Evolutionary conservation across 306 rosid species (phyloP).

Genomic region (Abrus precatorius): DNA sequence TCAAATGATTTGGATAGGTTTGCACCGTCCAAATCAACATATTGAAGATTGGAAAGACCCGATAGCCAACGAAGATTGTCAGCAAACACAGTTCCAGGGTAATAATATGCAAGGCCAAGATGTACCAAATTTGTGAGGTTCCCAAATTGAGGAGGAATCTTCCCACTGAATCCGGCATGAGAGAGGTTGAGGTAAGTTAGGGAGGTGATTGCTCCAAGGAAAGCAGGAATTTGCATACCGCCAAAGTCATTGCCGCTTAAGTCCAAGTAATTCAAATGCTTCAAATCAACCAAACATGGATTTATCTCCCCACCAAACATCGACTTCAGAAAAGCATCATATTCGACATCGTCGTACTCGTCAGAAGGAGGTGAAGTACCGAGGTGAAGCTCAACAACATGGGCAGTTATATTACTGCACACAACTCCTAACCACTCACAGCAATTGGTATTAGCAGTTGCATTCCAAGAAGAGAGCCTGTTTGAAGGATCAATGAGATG

Average conservation of each 20-base stretch:
- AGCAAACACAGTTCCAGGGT: not conserved
- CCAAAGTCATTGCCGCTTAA: conserved; percentile 18
- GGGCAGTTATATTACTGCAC: too few relatives aligned
- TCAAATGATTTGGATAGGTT: conserved; percentile 28
- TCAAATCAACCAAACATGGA: conserved; percentile 31
- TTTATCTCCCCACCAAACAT: not conserved
- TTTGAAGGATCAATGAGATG: too few relatives aligned
- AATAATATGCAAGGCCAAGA: not conserved
- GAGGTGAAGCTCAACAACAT: too few relatives aligned
- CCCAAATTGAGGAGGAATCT: conserved; percentile 3
- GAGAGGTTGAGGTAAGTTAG: conserved; percentile 29
- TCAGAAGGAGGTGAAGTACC: too few relatives aligned
- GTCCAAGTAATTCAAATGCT: conserved; percentile 38
- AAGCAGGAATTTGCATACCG: conserved; percentile 19
- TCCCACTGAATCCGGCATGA: not conserved
- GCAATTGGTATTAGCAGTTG: too few relatives aligned
- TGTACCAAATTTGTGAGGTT: conserved; percentile 9
- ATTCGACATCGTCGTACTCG: too few relatives aligned
- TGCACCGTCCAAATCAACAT: not conserved
- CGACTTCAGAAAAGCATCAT: not conserved
- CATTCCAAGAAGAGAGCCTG: too few relatives aligned
- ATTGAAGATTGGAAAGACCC: conserved; percentile 15
- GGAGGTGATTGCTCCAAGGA: conserved; percentile 10
- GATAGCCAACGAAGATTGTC: conserved; percentile 26
- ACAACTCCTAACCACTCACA: too few relatives aligned